Percentiles rank a stretch among this genome's conserved stretches.
phyloP scores from a whole-genome alignment of 2,329 filamentous ascomycete species.

The Cercospora sp. region DNA sequence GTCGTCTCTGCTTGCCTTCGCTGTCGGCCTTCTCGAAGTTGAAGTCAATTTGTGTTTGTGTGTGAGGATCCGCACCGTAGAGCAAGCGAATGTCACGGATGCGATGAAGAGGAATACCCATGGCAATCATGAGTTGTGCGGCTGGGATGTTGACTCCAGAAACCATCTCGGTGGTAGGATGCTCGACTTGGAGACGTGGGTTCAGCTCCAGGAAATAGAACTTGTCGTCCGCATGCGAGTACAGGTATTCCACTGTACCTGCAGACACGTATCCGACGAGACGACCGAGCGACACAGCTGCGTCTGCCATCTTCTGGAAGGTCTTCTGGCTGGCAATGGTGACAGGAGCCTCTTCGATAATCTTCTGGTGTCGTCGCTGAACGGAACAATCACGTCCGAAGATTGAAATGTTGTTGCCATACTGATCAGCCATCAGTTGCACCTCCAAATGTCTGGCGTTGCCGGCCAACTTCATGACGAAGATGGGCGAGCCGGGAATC shows the following conservation, averaged over 20 bases:
- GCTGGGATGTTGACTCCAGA: conserved; percentile 95
- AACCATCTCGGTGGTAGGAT: conserved; percentile 99
- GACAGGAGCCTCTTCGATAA: conserved; percentile 97
- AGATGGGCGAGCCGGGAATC: conserved; percentile 97
- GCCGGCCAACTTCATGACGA: conserved; percentile 99
- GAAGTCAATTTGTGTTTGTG: conserved; percentile 86
- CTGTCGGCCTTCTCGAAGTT: conserved; percentile 88
- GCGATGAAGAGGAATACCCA: conserved; percentile 94
- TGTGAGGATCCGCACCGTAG: conserved; percentile 91
- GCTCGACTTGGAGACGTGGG: conserved; percentile 98
- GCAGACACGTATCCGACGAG: conserved; percentile 98
- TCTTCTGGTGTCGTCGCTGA: conserved; percentile 97
- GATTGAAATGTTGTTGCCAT: conserved; percentile 98
- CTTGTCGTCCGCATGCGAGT: conserved; percentile 96
- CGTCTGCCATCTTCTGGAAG: conserved; percentile 95
- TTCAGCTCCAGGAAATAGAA: conserved; percentile 99
- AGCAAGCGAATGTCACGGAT: conserved; percentile 94
- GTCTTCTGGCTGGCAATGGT: conserved; percentile 88
- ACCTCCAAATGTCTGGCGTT: conserved; percentile 97
- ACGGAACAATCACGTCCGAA: conserved; percentile 99
- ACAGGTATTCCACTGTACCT: conserved; percentile 97
- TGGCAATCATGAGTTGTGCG: conserved; percentile 96
- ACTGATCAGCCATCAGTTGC: conserved; percentile 95
- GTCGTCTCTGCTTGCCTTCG: conserved; percentile 79
- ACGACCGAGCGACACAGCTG: conserved; percentile 87